Evolutionary conservation across 768 basidiomycete species (phyloP).

Genomic region (Lactifluus rugatus): DNA sequence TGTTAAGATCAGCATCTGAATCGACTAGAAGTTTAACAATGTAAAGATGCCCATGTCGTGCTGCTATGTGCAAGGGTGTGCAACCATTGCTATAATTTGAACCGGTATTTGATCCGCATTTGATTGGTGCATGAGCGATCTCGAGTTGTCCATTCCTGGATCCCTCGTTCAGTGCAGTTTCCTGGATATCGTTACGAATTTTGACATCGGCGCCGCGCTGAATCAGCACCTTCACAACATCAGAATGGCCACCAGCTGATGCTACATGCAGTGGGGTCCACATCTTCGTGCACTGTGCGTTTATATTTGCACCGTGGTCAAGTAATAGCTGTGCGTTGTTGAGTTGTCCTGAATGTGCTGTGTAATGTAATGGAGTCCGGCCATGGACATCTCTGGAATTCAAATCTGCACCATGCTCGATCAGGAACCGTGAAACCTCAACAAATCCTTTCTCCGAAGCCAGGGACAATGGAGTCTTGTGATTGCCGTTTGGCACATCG

Average conservation of each 20-base stretch:
- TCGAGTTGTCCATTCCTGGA: neutral
- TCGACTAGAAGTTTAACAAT: neutral
- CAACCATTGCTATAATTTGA: neutral
- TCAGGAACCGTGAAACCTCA: too few species aligned
- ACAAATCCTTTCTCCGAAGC: too few species aligned
- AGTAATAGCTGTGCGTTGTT: too few species aligned
- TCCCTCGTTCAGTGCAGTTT: neutral
- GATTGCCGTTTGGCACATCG: too few species aligned
- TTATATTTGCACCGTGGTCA: too few species aligned
- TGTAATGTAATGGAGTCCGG: too few species aligned
- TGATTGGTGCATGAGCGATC: neutral
- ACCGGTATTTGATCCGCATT: neutral
- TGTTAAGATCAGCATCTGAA: neutral
- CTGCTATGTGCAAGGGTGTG: neutral
- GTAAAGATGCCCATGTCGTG: neutral
- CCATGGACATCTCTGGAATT: too few species aligned
- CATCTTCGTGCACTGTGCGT: too few species aligned
- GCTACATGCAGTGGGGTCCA: neutral
- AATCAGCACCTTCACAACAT: neutral
- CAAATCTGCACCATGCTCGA: too few species aligned
- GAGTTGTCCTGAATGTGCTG: too few species aligned
- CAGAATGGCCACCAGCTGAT: neutral
- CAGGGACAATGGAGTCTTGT: too few species aligned
- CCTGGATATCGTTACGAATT: neutral
- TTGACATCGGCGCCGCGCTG: neutral